Base-by-base conservation (phyloP, 2,329 filamentous ascomycete genomes). In the Ophiosphaerella narmari region DNA sequence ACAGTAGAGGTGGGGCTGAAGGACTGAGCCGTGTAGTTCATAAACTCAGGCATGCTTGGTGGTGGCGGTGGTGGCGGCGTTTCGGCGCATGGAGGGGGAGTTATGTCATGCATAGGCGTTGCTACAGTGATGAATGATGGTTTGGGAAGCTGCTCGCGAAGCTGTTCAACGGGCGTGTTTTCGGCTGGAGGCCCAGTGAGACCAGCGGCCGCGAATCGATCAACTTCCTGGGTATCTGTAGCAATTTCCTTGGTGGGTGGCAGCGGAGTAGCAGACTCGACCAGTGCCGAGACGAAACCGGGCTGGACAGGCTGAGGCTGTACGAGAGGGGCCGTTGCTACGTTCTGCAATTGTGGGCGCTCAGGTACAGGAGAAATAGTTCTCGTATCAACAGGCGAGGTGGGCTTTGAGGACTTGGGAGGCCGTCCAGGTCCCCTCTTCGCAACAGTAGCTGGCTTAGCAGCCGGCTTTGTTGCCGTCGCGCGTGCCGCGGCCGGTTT, bases 11-110 rank as follows among this genome's bases (percentile, higher is more conserved):
- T 42, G 5, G 24, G 48, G 21, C 52, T 59, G 43, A 63, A 67
- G 1, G 58, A 61, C 21, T 60, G 57, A 4, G 54, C 43, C 13
- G 48, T 68, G 46, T 70, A 69, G 26, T 72, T 67, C 9, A 72
- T 61, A 45, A 74, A 74, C 7, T 70, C 55, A 12, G 69, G 60
- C 1, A 70, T 65, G 4, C 39, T 57, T 1, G 66, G 46, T 13
- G 72, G 71, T 1, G 72, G 70, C 12, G 72, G 72, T 3, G 70
- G 66, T 5, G 72, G 72, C 14, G 72, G 72, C 2, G 72, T 74
- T 35, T 75, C 71, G 9, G 69, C 66, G 21, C 70, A 65, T 8
- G 65, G 62, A 12, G 70, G 70, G 12, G 64, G 67, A 8, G 59
- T 63, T 11, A 57, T 52, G 13, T 59, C 32, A 4, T 57, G 54